phyloP scores from a whole-genome alignment of 768 basidiomycete genomes.

The Leccinum olivaceopallidum region DNA sequence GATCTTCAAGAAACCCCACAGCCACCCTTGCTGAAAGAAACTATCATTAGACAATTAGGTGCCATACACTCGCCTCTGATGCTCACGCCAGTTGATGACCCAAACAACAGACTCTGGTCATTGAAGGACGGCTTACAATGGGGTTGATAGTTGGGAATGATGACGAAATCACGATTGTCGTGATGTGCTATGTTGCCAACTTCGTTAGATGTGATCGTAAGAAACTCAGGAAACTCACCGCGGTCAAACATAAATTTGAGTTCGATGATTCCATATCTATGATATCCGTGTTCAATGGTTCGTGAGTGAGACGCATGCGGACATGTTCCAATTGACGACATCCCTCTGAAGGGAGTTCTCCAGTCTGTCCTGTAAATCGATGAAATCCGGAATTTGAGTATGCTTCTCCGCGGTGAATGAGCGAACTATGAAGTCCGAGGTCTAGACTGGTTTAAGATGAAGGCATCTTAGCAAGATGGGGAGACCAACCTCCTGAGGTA shows the following conservation, averaged over 20 bases:
- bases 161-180: slow-evolving; percentile 85
- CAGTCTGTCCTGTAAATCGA: slow-evolving; percentile 74
- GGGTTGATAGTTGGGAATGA: slow-evolving; percentile 81
- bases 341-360: slow-evolving; percentile 87
- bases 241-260: slow-evolving; percentile 82
- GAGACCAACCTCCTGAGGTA: slow-evolving; percentile 69
- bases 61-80: neutral
- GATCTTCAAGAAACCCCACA: slow-evolving; percentile 67
- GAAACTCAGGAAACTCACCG: slow-evolving; percentile 40
- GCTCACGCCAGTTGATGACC: slow-evolving; percentile 62
- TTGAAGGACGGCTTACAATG: slow-evolving; percentile 49
- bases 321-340: slow-evolving; percentile 78
- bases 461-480: neutral
- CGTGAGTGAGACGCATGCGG: slow-evolving; percentile 79
- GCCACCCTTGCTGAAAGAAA: slow-evolving; percentile 62
- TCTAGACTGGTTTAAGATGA: slow-evolving; percentile 41
- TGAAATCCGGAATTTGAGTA: slow-evolving; percentile 88
- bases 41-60: neutral
- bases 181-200: slow-evolving; percentile 54
- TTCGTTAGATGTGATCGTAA: slow-evolving; percentile 7
- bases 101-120: slow-evolving; percentile 69
- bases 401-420: slow-evolving; percentile 83
- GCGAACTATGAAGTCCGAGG: slow-evolving; percentile 76
- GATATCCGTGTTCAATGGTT: slow-evolving; percentile 65
- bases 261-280: slow-evolving; percentile 84